Evolutionary conservation across 768 basidiomycete genomes (phyloP), one percentile per base, ranked within the genome.

Genomic region (Mrakia frigida): DNA sequence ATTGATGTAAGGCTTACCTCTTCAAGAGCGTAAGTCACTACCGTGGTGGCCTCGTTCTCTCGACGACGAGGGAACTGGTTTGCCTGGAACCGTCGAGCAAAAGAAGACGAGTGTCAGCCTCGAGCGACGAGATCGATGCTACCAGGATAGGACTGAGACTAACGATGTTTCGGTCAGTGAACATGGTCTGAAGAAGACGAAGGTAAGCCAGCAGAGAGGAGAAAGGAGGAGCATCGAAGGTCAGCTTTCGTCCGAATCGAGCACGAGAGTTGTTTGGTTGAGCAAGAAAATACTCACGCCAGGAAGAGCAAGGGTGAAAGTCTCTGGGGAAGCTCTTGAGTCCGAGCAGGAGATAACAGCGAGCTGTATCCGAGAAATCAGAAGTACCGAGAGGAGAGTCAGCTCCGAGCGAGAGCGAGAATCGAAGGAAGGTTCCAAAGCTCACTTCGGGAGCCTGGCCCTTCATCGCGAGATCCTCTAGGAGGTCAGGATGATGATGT

Each of bases 91-190:
- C 33, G 7, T 37, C 9, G 63, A 37, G 35, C 6, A 3, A 7
- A 35, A 14, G 18, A 39, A 65, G 63, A 13, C 28, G 28, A 33
- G 21, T 2, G 35, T 65, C 18, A 65, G 63, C 11, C 37, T 65
- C 23, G 46, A 21, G 21, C 4, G 13, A 21, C 46, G 18, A 50
- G 46, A 46, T 2, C 43, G 43, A 46, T n/a, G 43, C 43, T 16
- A n/a, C n/a, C 43, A 46, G 2, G 2, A 46, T 10, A 10, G 16
- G 16, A 18, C 28, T 18, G 16, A 33, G 61, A 37, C 63, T 65
- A 21, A 65, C 63, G 33, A 65, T 65, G 63, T 65, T 65, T 37
- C 63, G 63, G n/a, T 65, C 63, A 37, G 63, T 65, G 63, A 65
- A 65, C 63, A 65, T 65, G 63, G 63, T 65, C 63, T 65, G 31